These are phyloP conservation scores for Mucor saturninus DNA, from an alignment of 371 early-diverging fungal genomes.

Conservation along the genomic window DNA sequence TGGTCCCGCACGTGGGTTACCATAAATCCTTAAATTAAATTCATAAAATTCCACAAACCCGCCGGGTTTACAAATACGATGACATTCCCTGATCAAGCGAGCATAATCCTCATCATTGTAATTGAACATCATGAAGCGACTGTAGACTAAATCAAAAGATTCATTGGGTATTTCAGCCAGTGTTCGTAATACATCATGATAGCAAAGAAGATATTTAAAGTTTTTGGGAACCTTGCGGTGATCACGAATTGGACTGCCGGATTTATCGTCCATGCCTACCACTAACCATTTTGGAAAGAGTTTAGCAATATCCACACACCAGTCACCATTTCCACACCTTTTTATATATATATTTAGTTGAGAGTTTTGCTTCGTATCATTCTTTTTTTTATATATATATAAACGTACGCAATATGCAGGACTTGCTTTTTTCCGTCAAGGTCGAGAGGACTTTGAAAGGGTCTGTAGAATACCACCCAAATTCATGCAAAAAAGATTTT, in stretches of 20 bases:
- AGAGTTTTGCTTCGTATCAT: neutral
- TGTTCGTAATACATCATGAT: conserved; percentile 26
- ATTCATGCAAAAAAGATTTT: no score
- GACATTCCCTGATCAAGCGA: conserved; percentile 35
- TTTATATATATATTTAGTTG: neutral
- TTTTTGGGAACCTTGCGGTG: conserved; percentile 25
- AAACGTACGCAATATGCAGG: neutral
- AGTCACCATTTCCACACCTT: conserved; percentile 40
- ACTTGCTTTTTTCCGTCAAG: conserved; percentile 5
- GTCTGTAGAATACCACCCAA: neutral
- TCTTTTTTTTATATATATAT: neutral
- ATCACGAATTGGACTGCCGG: conserved; percentile 20
- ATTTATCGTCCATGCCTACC: conserved; percentile 42
- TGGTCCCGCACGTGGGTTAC: conserved; percentile 36
- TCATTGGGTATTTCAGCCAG: conserved; percentile 34
- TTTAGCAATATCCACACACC: conserved; percentile 39
- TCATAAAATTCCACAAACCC: conserved; percentile 49
- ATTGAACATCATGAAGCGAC: conserved; percentile 39
- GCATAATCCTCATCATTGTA: conserved; percentile 30
- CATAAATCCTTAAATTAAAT: conserved; percentile 48
- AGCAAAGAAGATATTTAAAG: conserved; percentile 38
- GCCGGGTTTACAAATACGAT: conserved; percentile 36
- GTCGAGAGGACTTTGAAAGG: conserved; percentile 17
- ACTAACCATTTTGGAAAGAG: conserved; percentile 41
- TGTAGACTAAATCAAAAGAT: conserved; percentile 42